These are phyloP conservation scores for Jatropha multifida DNA, from an alignment of 441 rosid species.

Conservation along the genomic window DNA sequence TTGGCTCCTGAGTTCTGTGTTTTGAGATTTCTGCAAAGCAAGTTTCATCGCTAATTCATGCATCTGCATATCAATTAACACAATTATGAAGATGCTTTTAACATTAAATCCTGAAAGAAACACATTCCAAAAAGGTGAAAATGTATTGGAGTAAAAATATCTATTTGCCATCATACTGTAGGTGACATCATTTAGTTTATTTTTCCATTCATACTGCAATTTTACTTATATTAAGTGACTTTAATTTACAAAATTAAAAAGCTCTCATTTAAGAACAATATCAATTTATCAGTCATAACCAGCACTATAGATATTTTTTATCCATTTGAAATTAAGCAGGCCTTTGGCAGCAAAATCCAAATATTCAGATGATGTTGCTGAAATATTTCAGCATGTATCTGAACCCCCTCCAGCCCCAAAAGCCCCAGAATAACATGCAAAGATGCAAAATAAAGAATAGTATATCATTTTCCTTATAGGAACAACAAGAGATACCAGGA, in stretches of 20 bases:
- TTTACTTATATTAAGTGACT: not conserved
- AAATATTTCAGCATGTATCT: not conserved
- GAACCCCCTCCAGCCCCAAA: not conserved
- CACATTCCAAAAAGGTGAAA: not conserved
- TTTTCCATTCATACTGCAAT: not conserved
- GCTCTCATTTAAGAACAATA: not conserved
- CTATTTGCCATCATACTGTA: not conserved
- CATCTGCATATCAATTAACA: slow-evolving; percentile 49
- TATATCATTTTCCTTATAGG: not conserved
- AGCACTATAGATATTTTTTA: not conserved
- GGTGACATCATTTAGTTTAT: not conserved
- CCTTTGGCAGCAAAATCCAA: not conserved
- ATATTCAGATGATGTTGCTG: not conserved
- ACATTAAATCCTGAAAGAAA: not conserved
- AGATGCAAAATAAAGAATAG: not conserved
- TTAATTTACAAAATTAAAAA: not conserved
- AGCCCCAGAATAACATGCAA: not conserved
- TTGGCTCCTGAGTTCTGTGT: slow-evolving; percentile 78
- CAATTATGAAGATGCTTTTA: not conserved
- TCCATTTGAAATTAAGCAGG: slow-evolving; percentile 1
- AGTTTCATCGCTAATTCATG: slow-evolving; percentile 88
- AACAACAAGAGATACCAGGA: slow-evolving; percentile 1
- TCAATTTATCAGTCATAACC: not conserved
- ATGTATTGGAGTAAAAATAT: not conserved
- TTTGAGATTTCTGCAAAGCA: slow-evolving; percentile 81